Conservation (phyloP, 2,329 filamentous ascomycete species). For the Boeremia exigua region DNA sequence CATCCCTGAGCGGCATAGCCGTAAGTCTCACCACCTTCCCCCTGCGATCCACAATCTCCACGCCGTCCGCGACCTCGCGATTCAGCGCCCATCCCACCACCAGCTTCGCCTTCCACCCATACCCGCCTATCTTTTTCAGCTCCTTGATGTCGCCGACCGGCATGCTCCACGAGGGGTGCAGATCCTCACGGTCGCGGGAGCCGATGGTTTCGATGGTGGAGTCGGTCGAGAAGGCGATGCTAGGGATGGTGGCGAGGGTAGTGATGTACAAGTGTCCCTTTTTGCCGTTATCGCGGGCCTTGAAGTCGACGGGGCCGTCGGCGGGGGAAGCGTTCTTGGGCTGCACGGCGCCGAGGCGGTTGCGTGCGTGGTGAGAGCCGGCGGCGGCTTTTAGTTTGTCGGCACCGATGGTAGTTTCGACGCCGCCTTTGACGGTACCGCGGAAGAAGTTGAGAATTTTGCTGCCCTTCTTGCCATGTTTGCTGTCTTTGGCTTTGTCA, state of each 20-base stretch:
- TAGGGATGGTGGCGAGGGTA: slow-evolving; percentile 69
- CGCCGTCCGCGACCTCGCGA: slow-evolving; percentile 75
- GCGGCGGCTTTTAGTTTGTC: slow-evolving; percentile 73
- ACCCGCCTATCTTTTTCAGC: slow-evolving; percentile 78
- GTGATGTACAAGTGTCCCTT: slow-evolving; percentile 76
- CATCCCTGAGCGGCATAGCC: slow-evolving; percentile 73
- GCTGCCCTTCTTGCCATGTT: slow-evolving; percentile 56
- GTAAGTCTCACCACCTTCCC: slow-evolving; percentile 69
- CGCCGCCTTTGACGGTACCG: slow-evolving; percentile 70
- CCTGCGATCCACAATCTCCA: slow-evolving; percentile 68
- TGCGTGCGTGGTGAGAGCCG: slow-evolving; percentile 67
- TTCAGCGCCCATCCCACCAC: slow-evolving; percentile 80
- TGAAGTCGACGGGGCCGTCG: slow-evolving; percentile 78
- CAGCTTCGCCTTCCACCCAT: slow-evolving; percentile 85
- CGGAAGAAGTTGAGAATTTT: slow-evolving; percentile 71
- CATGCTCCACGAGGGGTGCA: slow-evolving; percentile 70
- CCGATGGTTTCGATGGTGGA: slow-evolving; percentile 54
- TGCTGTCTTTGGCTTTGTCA: slow-evolving; percentile 54
- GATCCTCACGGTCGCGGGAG: slow-evolving; percentile 57
- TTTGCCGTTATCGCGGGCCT: slow-evolving; percentile 71
- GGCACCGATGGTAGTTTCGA: slow-evolving; percentile 74
- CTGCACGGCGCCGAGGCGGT: slow-evolving; percentile 74
- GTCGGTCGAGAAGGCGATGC: slow-evolving; percentile 69
- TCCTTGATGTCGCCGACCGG: slow-evolving; percentile 74
- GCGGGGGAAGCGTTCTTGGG: slow-evolving; percentile 51